Conservation (phyloP, 2,329 filamentous ascomycete genomes). For the Emergomyces orientalis region DNA sequence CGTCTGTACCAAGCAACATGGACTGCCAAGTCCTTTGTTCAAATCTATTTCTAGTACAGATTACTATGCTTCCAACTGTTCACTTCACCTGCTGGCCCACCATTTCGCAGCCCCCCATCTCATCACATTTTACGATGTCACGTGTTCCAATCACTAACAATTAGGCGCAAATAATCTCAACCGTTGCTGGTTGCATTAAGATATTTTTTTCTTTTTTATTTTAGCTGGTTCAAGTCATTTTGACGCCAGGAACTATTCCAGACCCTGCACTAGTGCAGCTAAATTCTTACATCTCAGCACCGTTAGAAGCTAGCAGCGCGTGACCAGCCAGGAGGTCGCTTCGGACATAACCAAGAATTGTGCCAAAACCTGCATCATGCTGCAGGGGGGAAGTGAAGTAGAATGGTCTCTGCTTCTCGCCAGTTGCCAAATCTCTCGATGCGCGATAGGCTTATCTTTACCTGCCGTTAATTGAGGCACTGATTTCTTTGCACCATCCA, state of each 20-base stretch:
- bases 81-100: too few species aligned
- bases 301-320: neutral
- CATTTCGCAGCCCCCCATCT: too few species aligned
- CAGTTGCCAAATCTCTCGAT: neutral
- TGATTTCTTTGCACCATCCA: neutral
- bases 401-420: neutral
- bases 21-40: too few species aligned
- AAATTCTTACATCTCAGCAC: neutral
- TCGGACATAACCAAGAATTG: neutral
- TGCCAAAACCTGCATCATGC: neutral
- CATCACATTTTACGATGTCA: too few species aligned
- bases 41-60: too few species aligned
- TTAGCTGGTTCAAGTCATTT: neutral
- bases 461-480: neutral
- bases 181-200: neutral
- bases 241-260: neutral
- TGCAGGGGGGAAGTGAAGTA: neutral
- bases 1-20: too few species aligned
- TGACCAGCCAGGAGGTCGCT: neutral
- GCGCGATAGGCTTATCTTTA: neutral
- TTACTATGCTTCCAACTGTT: too few species aligned
- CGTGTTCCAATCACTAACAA: too few species aligned
- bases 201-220: neutral
- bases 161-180: too few species aligned
- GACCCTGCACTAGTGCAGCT: conserved; percentile 2